Percentiles rank a stretch among this genome's conserved stretches.
Conservation (phyloP, 257 asterid genomes). For the Nicotiana paniculata region DNA sequence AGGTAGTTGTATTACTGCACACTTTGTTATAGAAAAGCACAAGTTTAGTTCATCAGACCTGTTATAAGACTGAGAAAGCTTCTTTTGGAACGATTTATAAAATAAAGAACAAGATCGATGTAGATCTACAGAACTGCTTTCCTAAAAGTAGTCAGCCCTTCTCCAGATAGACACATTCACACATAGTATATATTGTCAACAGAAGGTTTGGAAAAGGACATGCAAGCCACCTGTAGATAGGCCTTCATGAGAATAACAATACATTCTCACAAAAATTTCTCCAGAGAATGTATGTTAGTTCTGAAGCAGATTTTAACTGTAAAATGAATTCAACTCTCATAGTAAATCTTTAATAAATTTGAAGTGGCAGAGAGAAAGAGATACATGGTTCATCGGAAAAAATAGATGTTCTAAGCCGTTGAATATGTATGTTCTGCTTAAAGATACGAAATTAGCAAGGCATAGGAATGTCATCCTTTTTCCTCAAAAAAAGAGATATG, state of each 20-base stretch:
- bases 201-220: not conserved
- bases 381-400: not conserved
- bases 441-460: not conserved
- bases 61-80: not conserved
- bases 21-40: constrained; percentile 29
- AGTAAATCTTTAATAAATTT: not conserved
- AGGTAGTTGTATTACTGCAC: constrained; percentile 97
- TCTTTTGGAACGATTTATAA: not conserved
- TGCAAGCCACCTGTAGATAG: not conserved
- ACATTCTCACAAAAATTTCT: not conserved
- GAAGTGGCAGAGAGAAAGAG: constrained; percentile 3
- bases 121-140: not conserved
- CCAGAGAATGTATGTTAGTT: not conserved
- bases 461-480: not conserved
- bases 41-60: constrained; percentile 1
- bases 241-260: not conserved
- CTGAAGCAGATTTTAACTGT: not conserved
- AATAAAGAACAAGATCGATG: not conserved
- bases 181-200: not conserved
- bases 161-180: not conserved
- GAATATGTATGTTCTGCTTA: not conserved
- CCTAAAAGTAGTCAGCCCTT: not conserved
- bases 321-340: not conserved
- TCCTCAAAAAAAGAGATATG: not conserved
- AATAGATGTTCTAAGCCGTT: not conserved